Percentiles rank a stretch among this genome's conserved stretches.
Evolutionary conservation across 352 stramenopile genomes (phyloP).

Genomic region (Phytophthora vignae): DNA sequence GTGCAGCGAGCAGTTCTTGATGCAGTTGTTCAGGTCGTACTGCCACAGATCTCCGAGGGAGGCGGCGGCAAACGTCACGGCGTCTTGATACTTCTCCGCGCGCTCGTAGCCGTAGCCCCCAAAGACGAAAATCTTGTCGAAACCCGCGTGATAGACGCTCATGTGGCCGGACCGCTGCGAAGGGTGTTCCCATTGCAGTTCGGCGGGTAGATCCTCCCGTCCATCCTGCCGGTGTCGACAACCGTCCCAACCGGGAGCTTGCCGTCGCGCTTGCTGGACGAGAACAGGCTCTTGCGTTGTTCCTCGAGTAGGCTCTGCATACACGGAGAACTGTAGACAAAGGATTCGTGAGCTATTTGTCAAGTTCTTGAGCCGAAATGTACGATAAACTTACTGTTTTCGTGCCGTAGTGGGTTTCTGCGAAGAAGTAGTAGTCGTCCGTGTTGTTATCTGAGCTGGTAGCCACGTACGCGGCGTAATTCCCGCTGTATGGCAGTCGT

Average conservation of each 20-base stretch:
- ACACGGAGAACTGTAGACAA: slow-evolving; percentile 76
- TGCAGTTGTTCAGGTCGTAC: slow-evolving; percentile 90
- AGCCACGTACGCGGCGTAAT: slow-evolving; percentile 66
- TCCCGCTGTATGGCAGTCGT: slow-evolving; percentile 71
- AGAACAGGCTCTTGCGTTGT: slow-evolving; percentile 70
- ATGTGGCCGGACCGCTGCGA: slow-evolving; percentile 88
- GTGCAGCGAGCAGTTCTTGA: slow-evolving; percentile 94
- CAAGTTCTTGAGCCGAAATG: background rate
- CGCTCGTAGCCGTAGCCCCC: slow-evolving; percentile 85
- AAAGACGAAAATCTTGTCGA: slow-evolving; percentile 89
- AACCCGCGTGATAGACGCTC: slow-evolving; percentile 77
- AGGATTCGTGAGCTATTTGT: background rate
- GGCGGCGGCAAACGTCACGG: slow-evolving; percentile 56
- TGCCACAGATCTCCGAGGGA: slow-evolving; percentile 93
- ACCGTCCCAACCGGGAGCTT: slow-evolving; percentile 95
- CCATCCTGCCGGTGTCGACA: slow-evolving; percentile 91
- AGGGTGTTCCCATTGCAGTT: slow-evolving; percentile 87
- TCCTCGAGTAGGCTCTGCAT: slow-evolving; percentile 91
- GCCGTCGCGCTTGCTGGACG: slow-evolving; percentile 89
- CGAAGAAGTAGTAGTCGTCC: slow-evolving; percentile 72
- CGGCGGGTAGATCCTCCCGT: slow-evolving; percentile 57
- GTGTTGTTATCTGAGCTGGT: slow-evolving; percentile 40
- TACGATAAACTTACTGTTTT: slow-evolving; percentile 46
- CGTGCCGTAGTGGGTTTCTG: slow-evolving; percentile 78
- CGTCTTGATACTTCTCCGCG: slow-evolving; percentile 68